phyloP scores from a whole-genome alignment of 225 moss, liverwort and hornwort genomes.

The Neckera pumila region DNA sequence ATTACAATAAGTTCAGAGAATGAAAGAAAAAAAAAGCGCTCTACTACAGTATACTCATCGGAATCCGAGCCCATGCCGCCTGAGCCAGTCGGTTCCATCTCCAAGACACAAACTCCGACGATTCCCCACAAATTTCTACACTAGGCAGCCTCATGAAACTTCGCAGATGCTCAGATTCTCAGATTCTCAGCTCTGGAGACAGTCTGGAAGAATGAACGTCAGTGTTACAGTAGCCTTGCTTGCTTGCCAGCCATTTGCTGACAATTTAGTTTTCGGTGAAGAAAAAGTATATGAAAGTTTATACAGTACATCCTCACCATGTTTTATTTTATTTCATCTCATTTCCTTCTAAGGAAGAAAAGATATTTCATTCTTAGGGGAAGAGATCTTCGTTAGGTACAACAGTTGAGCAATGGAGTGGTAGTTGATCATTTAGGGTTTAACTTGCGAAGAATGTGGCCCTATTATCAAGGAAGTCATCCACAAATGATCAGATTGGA shows the following conservation, averaged over 20 bases:
- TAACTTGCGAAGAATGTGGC: fast-evolving
- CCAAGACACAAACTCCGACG: not conserved
- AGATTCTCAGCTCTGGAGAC: not conserved
- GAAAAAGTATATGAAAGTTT: not conserved
- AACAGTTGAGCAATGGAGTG: not conserved
- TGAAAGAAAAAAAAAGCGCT: not conserved
- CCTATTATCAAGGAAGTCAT: not conserved
- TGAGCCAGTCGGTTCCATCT: not conserved
- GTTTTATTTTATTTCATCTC: not conserved
- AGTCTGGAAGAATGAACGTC: not conserved
- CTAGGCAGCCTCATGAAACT: not conserved
- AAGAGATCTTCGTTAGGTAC: not conserved
- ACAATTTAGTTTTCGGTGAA: not conserved
- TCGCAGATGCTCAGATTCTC: not conserved
- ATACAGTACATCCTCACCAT: not conserved
- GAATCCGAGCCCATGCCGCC: not conserved
- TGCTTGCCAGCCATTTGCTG: not conserved
- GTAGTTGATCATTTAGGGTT: too few relatives aligned
- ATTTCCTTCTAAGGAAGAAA: not conserved
- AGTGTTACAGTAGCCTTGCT: not conserved
- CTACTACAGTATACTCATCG: too few relatives aligned
- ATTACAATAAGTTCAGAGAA: too few relatives aligned
- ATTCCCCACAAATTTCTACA: not conserved
- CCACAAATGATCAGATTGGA: fast-evolving
- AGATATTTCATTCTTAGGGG: too few relatives aligned